Percentiles rank a stretch among this genome's conserved stretches.
phyloP scores from a whole-genome alignment of 108 stramenopile species.

The Chaetoceros tenuissimus region DNA sequence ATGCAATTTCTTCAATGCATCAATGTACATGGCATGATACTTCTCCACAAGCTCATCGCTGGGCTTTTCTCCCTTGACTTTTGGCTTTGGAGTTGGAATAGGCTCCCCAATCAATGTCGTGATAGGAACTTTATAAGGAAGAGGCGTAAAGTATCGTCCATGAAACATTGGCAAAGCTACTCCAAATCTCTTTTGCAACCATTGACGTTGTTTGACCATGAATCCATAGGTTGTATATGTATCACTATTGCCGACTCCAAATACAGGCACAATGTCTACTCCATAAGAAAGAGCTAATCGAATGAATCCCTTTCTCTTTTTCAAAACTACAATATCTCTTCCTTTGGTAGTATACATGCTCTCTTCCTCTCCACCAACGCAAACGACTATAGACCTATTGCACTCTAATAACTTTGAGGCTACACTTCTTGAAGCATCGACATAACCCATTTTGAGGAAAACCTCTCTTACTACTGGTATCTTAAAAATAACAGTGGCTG shows the following conservation, averaged over 20 bases:
- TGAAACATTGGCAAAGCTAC: slow-evolving; percentile 34
- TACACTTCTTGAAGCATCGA: slow-evolving; percentile 47
- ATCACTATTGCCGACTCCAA: slow-evolving; percentile 32
- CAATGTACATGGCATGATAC: slow-evolving; percentile 40
- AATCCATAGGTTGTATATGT: slow-evolving; percentile 25
- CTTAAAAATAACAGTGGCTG: slow-evolving; percentile 51
- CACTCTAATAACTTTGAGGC: slow-evolving; percentile 25
- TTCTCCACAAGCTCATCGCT: slow-evolving; percentile 34
- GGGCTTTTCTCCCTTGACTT: slow-evolving; percentile 20
- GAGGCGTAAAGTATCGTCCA: slow-evolving; percentile 36
- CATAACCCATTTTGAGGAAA: slow-evolving; percentile 29
- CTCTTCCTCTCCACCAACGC: slow-evolving; percentile 36
- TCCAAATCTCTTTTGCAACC: slow-evolving; percentile 45
- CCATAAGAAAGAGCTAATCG: slow-evolving; percentile 25
- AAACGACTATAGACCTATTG: slow-evolving; percentile 16
- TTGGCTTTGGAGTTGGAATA: slow-evolving; percentile 19
- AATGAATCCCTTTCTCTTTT: slow-evolving; percentile 33
- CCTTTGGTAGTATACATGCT: slow-evolving; percentile 16
- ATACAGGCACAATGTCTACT: slow-evolving; percentile 27
- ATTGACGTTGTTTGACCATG: slow-evolving; percentile 15
- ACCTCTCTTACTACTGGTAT: slow-evolving; percentile 60
- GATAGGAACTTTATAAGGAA: slow-evolving; percentile 27
- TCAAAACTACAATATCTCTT: slow-evolving; percentile 27
- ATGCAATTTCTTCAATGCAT: slow-evolving; percentile 35
- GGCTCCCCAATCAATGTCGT: slow-evolving; percentile 40